Evolutionary conservation across 2,329 filamentous ascomycete species (phyloP).

Genomic region (Magnaporthales sp.): DNA sequence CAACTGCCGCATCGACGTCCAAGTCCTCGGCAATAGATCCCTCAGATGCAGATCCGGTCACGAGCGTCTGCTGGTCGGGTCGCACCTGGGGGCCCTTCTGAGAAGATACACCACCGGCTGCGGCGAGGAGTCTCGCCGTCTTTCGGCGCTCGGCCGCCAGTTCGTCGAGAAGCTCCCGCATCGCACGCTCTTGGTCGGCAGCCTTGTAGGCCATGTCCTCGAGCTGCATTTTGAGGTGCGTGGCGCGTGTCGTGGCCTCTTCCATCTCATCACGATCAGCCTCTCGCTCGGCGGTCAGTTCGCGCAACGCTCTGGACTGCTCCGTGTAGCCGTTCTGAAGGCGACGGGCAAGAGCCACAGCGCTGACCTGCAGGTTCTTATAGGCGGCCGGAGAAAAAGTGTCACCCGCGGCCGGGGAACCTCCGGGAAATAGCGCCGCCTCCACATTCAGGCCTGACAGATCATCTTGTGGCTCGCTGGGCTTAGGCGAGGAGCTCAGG

Average conservation of each 20-base stretch:
- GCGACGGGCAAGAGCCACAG: conserved; percentile 42
- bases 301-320: conserved; percentile 38
- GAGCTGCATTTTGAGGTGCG: conserved; percentile 49
- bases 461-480: conserved; percentile 34
- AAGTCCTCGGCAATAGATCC: conserved; percentile 40
- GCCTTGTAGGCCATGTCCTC: conserved; percentile 48
- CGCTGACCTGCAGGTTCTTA: conserved; percentile 52
- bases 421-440: conserved; percentile 40
- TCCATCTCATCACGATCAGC: conserved; percentile 46
- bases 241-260: conserved; percentile 42
- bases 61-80: conserved; percentile 26
- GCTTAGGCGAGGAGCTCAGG: conserved; percentile 12
- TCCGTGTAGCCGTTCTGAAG: conserved; percentile 52
- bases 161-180: conserved; percentile 34
- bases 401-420: conserved; percentile 32
- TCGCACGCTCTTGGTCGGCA: conserved; percentile 42
- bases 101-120: neutral
- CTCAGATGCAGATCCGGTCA: conserved; percentile 17
- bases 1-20: conserved; percentile 41
- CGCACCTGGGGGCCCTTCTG: conserved; percentile 12
- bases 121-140: conserved; percentile 18
- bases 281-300: conserved; percentile 44
- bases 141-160: conserved; percentile 36
- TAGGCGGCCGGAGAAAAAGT: conserved; percentile 50
- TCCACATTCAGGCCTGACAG: conserved; percentile 47